Evolutionary conservation across 1,139 yeast genomes (phyloP).

Genomic region (Ashbya aceris): DNA sequence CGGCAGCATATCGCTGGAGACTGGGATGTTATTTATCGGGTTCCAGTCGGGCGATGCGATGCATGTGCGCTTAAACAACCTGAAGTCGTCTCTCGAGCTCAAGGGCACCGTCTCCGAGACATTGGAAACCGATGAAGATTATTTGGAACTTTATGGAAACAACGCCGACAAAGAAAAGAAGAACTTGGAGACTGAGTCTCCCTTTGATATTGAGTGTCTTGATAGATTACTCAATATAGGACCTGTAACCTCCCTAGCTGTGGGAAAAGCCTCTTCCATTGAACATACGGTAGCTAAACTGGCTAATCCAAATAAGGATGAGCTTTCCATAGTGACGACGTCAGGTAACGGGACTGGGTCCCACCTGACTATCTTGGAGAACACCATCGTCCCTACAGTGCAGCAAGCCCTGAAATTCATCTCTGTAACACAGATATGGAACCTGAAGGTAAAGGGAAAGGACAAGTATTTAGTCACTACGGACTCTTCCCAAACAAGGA

Average conservation of each 20-base stretch:
- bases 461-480: constrained; percentile 63
- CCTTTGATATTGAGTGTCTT: constrained; percentile 35
- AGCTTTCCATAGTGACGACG: constrained; percentile 58
- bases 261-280: constrained; percentile 51
- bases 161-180: constrained; percentile 26
- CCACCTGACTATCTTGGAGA: constrained; percentile 51
- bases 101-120: constrained; percentile 10
- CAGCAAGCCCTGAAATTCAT: constrained; percentile 66
- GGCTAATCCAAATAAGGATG: constrained; percentile 57
- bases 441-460: constrained; percentile 37
- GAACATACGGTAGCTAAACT: constrained; percentile 51
- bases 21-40: constrained; percentile 23
- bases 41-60: constrained; percentile 28
- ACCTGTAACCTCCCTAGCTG: constrained; percentile 60
- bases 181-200: constrained; percentile 25
- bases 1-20: constrained; percentile 13
- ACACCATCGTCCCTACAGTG: constrained; percentile 55
- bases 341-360: constrained; percentile 56
- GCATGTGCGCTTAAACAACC: constrained; percentile 22
- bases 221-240: constrained; percentile 63
- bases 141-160: constrained; percentile 28
- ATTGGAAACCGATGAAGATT: constrained; percentile 23
- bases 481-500: constrained; percentile 51
- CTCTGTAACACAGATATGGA: constrained; percentile 70
- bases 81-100: constrained; percentile 23